Evolutionary conservation across 2,329 filamentous ascomycete species (phyloP).

Genomic region (Cladosporium sp.): DNA sequence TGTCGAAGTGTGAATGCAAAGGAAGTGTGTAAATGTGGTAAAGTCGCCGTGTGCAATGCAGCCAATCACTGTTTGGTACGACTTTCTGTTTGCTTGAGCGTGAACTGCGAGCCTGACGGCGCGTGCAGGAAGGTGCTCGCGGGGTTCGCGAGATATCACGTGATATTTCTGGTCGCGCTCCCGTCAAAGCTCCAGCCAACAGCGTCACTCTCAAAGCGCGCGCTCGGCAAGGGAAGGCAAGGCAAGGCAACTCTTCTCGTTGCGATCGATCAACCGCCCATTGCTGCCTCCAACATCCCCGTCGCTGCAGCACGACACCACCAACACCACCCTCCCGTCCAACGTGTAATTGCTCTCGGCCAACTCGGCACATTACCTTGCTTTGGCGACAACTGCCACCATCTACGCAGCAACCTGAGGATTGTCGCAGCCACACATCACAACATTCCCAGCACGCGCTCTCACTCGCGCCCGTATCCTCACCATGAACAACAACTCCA

Average conservation of each 20-base stretch:
- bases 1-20: neutral
- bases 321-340: neutral
- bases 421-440: neutral
- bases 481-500: conserved; percentile 40
- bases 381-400: neutral
- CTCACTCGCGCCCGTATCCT: neutral
- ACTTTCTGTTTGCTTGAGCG: neutral
- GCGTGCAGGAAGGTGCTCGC: neutral
- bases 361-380: neutral
- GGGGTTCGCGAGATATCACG: neutral
- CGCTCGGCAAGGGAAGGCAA: neutral
- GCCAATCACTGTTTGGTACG: neutral
- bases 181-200: neutral
- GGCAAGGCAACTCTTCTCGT: conserved; percentile 1
- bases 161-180: neutral
- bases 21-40: neutral
- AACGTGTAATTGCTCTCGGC: too few species aligned
- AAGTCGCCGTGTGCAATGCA: neutral
- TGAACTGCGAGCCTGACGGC: neutral
- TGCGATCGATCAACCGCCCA: neutral
- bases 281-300: neutral
- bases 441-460: neutral
- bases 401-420: neutral
- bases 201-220: neutral
- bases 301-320: neutral